Conservation (phyloP, 805 yeast species). For the Metschnikowia noctiluminum region DNA sequence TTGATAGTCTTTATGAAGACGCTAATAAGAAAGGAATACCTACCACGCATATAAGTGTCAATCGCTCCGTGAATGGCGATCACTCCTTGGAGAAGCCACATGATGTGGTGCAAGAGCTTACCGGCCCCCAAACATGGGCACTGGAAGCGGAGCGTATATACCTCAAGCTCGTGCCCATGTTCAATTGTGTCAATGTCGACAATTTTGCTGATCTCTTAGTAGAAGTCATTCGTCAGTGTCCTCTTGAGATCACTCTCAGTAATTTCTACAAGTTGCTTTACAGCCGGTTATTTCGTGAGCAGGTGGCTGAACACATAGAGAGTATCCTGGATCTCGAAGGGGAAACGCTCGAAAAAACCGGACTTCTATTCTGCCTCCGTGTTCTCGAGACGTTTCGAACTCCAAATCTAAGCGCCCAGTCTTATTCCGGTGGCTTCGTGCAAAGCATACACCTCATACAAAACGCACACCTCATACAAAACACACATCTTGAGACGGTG, state of each 20-base stretch:
- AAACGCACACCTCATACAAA: no score
- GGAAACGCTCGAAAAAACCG: background rate
- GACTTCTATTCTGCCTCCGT: background rate
- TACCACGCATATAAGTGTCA: no score
- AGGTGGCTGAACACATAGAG: background rate
- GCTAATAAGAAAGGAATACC: no score
- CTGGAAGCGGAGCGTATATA: background rate
- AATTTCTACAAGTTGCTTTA: conserved; percentile 41
- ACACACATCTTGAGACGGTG: background rate
- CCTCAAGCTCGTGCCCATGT: background rate
- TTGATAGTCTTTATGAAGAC: no score
- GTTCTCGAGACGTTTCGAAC: background rate
- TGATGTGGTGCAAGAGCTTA: no score
- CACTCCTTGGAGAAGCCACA: no score
- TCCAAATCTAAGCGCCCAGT: background rate
- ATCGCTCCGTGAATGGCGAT: no score
- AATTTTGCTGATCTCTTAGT: conserved; percentile 30
- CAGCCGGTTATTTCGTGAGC: conserved; percentile 8
- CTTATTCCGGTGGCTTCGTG: background rate
- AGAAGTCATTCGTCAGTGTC: conserved; percentile 23
- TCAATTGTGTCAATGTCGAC: background rate
- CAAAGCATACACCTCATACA: background rate
- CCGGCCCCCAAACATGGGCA: background rate
- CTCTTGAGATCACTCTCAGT: conserved; percentile 31
- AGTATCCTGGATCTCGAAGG: background rate